Base-by-base conservation (phyloP, 2,329 filamentous ascomycete genomes). In the Claviceps sp. region DNA sequence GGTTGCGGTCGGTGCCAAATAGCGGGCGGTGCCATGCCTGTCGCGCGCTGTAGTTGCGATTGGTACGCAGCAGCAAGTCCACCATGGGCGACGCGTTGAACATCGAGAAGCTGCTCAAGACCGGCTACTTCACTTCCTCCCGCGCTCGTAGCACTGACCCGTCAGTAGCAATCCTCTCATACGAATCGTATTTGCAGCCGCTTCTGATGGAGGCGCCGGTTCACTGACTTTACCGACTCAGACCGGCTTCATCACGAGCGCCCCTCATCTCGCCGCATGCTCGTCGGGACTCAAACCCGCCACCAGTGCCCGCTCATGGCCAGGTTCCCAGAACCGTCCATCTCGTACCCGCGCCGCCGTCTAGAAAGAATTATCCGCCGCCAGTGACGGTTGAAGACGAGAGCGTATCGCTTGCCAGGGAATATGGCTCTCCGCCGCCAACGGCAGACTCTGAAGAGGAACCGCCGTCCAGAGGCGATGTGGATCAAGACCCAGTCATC, bases 321-420 rank as follows among this genome's bases (percentile, higher is more conserved):
- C 50, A 48, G 4, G 26, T 54, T 6, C 53, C 53, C 7, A 50
- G 53, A 52, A 54, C 53, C 5, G 50, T 54, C 34, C 45, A 54
- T 20, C 44, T 54, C 9, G 53, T 48, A 16, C 53, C 53, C 14
- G 53, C 53, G 50, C 50, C 53, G 37, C 22, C 51, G 2, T 18
- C 41, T 16, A 52, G 48, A 61, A 65, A 56, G 51, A 60, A 64
- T 54, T 74, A 71, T 62, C 81, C 84, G 5, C 84, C 84, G 1
- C 72, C 73, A 18, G 82, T 85, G 4, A 81, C 67, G 38, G 83
- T 84, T 47, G 85, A 90, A 63, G 85, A 89, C 62, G 85, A 88
- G 63, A 69, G 63, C 16, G 73, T 71, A 14, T 78, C 84, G 7
- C 65, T 87, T 40, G 76, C 76, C 5, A 79, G 74, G 62, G 85